Conservation (phyloP, 495 filamentous ascomycete genomes). For the Neurospora sp. region DNA sequence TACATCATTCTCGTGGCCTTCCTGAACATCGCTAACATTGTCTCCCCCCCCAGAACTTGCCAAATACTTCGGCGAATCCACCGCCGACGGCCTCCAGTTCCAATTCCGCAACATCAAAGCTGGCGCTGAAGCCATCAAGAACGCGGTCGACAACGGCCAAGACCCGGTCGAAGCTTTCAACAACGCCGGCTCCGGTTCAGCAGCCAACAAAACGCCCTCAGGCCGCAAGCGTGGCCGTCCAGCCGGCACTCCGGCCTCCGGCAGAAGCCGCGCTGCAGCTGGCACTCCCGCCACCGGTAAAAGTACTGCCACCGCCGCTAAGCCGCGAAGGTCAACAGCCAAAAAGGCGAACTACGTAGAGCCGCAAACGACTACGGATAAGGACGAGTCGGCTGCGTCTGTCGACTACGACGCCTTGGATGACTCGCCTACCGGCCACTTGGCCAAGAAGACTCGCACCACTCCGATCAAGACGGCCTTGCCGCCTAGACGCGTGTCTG, state of each 20-base stretch:
- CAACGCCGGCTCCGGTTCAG: background rate
- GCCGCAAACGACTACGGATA: slow-evolving; percentile 2
- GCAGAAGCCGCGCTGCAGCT: background rate
- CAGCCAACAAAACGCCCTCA: background rate
- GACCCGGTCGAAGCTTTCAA: slow-evolving; percentile 19
- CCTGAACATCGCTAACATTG: background rate
- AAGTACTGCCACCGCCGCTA: slow-evolving; percentile 6
- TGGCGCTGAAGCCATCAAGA: slow-evolving; percentile 26
- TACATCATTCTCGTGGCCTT: background rate
- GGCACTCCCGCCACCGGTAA: background rate
- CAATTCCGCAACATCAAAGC: slow-evolving; percentile 37
- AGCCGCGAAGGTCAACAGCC: slow-evolving; percentile 7
- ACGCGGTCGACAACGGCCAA: slow-evolving; percentile 20
- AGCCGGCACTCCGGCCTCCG: background rate
- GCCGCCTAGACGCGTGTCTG: background rate
- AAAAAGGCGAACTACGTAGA: slow-evolving; percentile 8
- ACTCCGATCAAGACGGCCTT: background rate
- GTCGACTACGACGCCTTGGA: slow-evolving; percentile 15
- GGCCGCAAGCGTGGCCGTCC: background rate
- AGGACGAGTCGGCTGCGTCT: background rate
- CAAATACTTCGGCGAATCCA: slow-evolving; percentile 34
- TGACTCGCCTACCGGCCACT: slow-evolving; percentile 15
- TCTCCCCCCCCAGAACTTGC: slow-evolving; percentile 26
- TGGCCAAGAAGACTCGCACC: slow-evolving; percentile 3
- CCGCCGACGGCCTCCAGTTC: slow-evolving; percentile 33